These are phyloP conservation scores for Lactarius pseudohatsudake DNA, from an alignment of 768 basidiomycete species.

Conservation along the genomic window DNA sequence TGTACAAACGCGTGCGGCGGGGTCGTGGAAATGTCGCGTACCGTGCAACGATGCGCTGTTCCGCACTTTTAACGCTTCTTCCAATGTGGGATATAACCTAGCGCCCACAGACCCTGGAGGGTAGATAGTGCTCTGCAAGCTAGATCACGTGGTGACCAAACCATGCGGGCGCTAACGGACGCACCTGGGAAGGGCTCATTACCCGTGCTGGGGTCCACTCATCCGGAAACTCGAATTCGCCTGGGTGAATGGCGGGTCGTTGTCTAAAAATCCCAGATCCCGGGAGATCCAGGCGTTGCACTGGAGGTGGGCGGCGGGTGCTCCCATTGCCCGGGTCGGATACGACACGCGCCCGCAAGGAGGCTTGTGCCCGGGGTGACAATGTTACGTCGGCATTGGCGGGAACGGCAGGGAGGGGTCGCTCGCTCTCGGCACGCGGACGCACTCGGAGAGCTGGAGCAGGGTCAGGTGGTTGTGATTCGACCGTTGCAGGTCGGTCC, in stretches of 20 bases:
- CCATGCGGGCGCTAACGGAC: not conserved
- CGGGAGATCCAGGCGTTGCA: not conserved
- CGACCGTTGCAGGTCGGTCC: not conserved
- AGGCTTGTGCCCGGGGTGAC: not conserved
- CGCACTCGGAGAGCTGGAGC: not conserved
- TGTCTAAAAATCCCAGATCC: not conserved
- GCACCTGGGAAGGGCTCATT: not conserved
- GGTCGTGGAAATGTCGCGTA: not conserved
- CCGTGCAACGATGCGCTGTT: not conserved
- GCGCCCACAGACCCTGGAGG: not conserved
- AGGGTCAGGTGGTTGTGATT: not conserved
- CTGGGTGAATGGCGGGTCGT: not conserved
- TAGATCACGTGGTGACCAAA: not conserved
- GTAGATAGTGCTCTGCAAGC: not conserved
- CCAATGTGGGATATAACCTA: not conserved
- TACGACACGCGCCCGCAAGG: not conserved
- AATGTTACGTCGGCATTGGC: not conserved
- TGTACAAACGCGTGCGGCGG: not conserved
- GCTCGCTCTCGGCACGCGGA: not conserved
- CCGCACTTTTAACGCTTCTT: slow-evolving; percentile 1
- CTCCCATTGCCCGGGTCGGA: not conserved
- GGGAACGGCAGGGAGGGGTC: not conserved
- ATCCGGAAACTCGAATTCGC: not conserved
- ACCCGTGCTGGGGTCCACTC: not conserved
- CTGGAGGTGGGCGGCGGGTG: not conserved